Base-by-base conservation (phyloP, 2,329 filamentous ascomycete species). In the Microcyclosporella mali region DNA sequence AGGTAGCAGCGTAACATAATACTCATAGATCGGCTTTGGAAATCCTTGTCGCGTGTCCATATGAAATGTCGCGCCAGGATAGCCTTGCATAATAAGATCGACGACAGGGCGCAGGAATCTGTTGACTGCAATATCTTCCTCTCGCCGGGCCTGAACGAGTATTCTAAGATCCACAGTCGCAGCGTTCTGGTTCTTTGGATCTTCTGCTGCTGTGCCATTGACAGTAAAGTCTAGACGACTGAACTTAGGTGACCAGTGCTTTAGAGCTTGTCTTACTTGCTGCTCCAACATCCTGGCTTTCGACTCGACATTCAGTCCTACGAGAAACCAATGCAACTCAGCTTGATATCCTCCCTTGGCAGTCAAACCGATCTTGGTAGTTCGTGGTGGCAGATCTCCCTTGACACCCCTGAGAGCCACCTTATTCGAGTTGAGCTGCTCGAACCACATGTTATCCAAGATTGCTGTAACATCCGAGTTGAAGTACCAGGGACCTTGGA, bases 381-480 rank as follows among this genome's bases (percentile, higher is more conserved):
- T 75, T 6, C 70, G 63, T 4, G 72, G 72, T 3, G 73, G 72
- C 0, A 70, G 64, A 2, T 60, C 59, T 7, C 64, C 67, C 37
- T 63, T 62, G 15, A 73, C 62, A 14, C 71, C 70, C 17, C 63
- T 64, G 10, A 78, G 42, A 2, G 69, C 67, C 1, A 78, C 71
- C 6, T 73, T 67, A 50, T 78, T 69, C 14, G 60, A 59, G 1
- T 66, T 68, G 4, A 73, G 44, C 40, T 79, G 69, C 35, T 75
- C 69, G 46, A 81, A 74, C 44, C 65, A 68, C 29, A 78, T 61
- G n/a, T 69, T 62, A 35, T 69, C 62, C 11, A 79, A 60, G 11
- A 74, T 53, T 0, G 75, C 75, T 0, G 71, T 76, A 21, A 78
- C 75, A 48, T 79, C 76, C 0, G 70, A 72, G 59, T 78, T 78